Conservation (phyloP, 345 rosid genomes). For the Aegle marmelos region DNA sequence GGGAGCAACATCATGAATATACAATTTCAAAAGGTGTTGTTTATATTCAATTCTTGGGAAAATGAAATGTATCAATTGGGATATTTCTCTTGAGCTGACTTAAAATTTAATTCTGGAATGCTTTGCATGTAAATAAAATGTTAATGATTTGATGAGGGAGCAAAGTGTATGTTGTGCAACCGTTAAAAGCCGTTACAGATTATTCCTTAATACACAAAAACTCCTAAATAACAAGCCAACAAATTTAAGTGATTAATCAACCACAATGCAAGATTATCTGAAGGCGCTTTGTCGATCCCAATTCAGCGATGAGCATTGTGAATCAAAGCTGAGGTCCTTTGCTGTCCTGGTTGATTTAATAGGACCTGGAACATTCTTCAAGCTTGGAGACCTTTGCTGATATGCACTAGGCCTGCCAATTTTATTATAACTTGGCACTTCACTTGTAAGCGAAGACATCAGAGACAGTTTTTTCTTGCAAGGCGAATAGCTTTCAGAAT, state of each 20-base stretch:
- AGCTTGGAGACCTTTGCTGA: slow-evolving; percentile 80
- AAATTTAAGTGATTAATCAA: neutral
- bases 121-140: neutral
- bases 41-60: neutral
- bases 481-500: slow-evolving; percentile 78
- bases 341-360: slow-evolving; percentile 42
- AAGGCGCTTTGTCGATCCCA: slow-evolving; percentile 38
- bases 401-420: slow-evolving; percentile 37
- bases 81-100: neutral
- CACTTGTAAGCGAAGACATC: slow-evolving; percentile 39
- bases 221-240: slow-evolving; percentile 14
- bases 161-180: neutral
- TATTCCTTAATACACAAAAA: neutral
- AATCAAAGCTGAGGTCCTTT: slow-evolving; percentile 60
- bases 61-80: neutral
- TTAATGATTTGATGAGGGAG: neutral
- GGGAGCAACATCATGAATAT: no score
- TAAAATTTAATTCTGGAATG: neutral
- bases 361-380: slow-evolving; percentile 50
- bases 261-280: slow-evolving; percentile 26
- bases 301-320: slow-evolving; percentile 45
- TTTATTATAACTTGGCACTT: slow-evolving; percentile 40
- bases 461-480: slow-evolving; percentile 58
- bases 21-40: no score
- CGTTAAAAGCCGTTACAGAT: neutral